A percentile compares a stretch with the other conserved stretches of the same genome.
Evolutionary conservation across 2,329 filamentous ascomycete genomes (phyloP).

Genomic region (Pestalotiopsis sp.): DNA sequence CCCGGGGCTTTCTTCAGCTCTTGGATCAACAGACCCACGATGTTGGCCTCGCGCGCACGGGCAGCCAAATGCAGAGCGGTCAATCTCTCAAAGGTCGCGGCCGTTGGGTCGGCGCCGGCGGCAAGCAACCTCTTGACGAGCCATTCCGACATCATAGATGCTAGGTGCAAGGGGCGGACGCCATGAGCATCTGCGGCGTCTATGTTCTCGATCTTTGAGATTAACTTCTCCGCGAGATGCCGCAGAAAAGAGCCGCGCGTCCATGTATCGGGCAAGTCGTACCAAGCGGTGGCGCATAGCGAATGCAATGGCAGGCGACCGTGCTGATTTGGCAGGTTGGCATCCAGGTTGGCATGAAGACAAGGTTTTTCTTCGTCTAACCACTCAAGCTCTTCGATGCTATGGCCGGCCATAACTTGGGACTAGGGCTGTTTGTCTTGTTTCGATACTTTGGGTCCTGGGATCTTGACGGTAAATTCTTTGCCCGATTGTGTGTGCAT

Average conservation of each 20-base stretch:
- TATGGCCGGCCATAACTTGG: background rate
- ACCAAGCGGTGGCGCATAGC: background rate
- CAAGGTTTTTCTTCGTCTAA: background rate
- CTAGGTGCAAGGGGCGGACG: constrained; percentile 27
- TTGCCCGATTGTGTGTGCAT: background rate
- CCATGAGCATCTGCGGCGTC: constrained; percentile 19
- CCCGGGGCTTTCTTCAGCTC: background rate
- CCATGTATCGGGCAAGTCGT: background rate
- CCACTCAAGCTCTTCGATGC: background rate
- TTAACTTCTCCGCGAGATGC: background rate
- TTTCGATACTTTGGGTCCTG: background rate
- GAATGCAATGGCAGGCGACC: background rate
- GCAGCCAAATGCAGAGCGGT: constrained; percentile 44
- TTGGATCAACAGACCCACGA: constrained; percentile 32
- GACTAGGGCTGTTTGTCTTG: background rate
- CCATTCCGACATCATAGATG: constrained; percentile 21
- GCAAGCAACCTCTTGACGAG: constrained; percentile 32
- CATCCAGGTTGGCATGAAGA: background rate
- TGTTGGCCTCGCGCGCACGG: constrained; percentile 33
- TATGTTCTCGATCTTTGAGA: background rate
- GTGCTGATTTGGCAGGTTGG: background rate
- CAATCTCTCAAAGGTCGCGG: constrained; percentile 33
- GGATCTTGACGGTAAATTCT: background rate
- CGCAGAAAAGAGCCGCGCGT: background rate
- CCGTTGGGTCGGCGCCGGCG: constrained; percentile 36